Percentiles rank a stretch among this genome's conserved stretches.
These are phyloP conservation scores for Crithidia expoeki DNA, from an alignment of 208 protist genomes.

Conservation along the genomic window DNA sequence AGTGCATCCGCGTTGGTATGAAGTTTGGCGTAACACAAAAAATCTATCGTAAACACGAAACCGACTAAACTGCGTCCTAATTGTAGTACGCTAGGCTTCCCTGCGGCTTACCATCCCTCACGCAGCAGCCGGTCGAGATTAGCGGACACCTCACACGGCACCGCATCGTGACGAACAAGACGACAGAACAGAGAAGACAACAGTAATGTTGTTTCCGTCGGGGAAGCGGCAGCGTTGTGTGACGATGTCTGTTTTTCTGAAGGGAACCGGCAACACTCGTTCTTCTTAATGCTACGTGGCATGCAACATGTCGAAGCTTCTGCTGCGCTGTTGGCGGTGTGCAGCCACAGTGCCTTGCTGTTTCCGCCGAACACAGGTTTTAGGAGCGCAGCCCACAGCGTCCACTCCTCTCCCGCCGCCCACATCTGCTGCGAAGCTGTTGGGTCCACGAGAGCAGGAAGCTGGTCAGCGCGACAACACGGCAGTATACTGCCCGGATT, in stretches of 20 bases:
- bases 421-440: neutral
- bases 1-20: too few species aligned
- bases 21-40: too few species aligned
- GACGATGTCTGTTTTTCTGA: neutral
- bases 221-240: neutral
- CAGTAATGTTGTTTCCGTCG: neutral
- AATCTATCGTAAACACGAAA: too few species aligned
- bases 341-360: constrained; percentile 48
- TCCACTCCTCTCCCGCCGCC: constrained; percentile 8
- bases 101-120: neutral
- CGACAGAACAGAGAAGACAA: constrained; percentile 52
- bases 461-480: neutral
- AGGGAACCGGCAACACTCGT: neutral
- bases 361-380: constrained; percentile 67
- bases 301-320: neutral
- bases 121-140: constrained; percentile 34
- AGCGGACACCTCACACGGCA: constrained; percentile 49
- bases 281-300: neutral
- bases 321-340: neutral
- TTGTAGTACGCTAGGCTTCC: too few species aligned
- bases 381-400: constrained; percentile 41
- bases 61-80: too few species aligned
- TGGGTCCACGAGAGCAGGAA: neutral
- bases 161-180: constrained; percentile 43
- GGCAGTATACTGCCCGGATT: neutral